These are phyloP conservation scores for Aureobasidium lini DNA, from an alignment of 2,329 filamentous ascomycete species.

Conservation along the genomic window DNA sequence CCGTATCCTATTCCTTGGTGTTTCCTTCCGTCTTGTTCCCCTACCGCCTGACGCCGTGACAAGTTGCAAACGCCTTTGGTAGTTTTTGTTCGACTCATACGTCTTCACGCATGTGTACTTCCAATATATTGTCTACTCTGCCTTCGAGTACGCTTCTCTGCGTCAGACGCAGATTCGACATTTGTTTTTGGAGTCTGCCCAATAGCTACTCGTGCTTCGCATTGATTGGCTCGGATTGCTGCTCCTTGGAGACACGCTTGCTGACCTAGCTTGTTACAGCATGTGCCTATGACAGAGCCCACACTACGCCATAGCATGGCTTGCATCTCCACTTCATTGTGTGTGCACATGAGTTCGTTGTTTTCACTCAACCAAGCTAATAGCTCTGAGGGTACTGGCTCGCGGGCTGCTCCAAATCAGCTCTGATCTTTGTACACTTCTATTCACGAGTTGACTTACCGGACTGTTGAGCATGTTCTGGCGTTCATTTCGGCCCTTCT, in stretches of 20 bases:
- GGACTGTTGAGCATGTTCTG: slow-evolving; percentile 95
- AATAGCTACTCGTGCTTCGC: not conserved
- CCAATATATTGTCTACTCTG: not conserved
- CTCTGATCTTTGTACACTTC: not conserved
- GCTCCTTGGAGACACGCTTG: not conserved
- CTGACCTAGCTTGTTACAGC: not conserved
- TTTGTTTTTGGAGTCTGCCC: not conserved
- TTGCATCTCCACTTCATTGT: not conserved
- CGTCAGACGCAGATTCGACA: not conserved
- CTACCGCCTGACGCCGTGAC: not conserved
- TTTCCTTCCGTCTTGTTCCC: not conserved
- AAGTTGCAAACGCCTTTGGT: not conserved
- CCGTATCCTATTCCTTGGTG: not conserved
- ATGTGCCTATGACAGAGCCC: not conserved
- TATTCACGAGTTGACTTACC: slow-evolving; percentile 49
- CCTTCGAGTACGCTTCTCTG: not conserved
- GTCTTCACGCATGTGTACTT: not conserved
- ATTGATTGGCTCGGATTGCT: not conserved
- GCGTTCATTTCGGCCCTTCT: slow-evolving; percentile 91
- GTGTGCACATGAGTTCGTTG: not conserved
- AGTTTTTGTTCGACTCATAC: not conserved
- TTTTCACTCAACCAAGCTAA: slow-evolving; percentile 23
- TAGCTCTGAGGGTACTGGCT: slow-evolving; percentile 46
- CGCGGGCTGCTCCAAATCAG: slow-evolving; percentile 35
- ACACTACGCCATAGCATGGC: not conserved